Conservation (phyloP, 2,329 filamentous ascomycete genomes). For the Paramyrothecium roridum region DNA sequence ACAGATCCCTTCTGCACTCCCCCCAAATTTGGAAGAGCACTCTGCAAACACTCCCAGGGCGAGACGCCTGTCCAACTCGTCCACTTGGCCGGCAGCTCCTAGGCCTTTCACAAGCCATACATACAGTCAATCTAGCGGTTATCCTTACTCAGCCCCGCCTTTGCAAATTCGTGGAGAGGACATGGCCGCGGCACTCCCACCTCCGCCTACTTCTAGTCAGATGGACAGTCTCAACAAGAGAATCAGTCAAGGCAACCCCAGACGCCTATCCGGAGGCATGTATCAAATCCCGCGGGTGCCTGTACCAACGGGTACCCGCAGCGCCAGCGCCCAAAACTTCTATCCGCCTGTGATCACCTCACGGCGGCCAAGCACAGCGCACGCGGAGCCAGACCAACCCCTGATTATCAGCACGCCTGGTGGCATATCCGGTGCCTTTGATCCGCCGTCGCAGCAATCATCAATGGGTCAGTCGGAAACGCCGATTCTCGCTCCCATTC, state of each 20-base stretch:
- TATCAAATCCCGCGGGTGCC: conserved; percentile 34
- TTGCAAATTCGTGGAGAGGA: conserved; percentile 25
- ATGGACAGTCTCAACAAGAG: conserved; percentile 32
- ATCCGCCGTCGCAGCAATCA: conserved; percentile 34
- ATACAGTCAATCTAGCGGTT: conserved; percentile 15
- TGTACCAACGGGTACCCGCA: conserved; percentile 33
- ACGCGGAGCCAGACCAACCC: conserved; percentile 42
- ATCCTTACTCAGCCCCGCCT: conserved; percentile 39
- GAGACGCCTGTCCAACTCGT: conserved; percentile 28
- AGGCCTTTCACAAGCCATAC: conserved; percentile 14
- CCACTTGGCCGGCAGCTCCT: conserved; percentile 45
- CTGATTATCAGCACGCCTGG: conserved; percentile 60
- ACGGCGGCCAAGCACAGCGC: conserved; percentile 3
- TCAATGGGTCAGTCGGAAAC: conserved; percentile 34
- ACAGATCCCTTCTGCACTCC: conserved; percentile 20
- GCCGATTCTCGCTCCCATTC: conserved; percentile 50
- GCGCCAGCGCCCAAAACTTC: conserved; percentile 14
- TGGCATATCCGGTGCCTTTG: conserved; percentile 52
- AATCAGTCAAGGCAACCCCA: conserved; percentile 32
- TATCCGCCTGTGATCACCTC: conserved; percentile 4
- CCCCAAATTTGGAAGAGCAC: conserved; percentile 1
- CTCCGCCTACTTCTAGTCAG: conserved; percentile 35
- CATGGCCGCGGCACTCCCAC: conserved; percentile 32
- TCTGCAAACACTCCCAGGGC: conserved; percentile 12
- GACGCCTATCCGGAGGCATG: conserved; percentile 41